Percentiles rank a stretch among this genome's conserved stretches.
Conservation (phyloP, 805 yeast species). For the Ogataea dorogensis region DNA sequence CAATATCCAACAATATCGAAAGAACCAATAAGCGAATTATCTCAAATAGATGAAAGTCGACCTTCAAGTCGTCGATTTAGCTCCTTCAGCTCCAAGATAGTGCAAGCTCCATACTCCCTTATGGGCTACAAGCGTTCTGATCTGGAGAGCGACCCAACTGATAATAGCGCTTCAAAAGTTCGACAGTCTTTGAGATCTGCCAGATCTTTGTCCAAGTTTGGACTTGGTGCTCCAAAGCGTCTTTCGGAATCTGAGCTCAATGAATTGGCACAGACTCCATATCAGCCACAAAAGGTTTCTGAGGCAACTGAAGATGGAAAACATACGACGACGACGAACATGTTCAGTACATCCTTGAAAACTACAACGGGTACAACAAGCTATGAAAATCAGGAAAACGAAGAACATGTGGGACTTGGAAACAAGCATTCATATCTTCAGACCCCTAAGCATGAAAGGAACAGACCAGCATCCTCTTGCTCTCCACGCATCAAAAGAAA, state of each 20-base stretch:
- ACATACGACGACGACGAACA: slow-evolving; percentile 19
- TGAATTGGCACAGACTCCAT: slow-evolving; percentile 13
- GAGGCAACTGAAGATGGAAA: slow-evolving; percentile 16
- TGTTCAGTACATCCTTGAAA: slow-evolving; percentile 19
- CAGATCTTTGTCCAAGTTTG: slow-evolving; percentile 32
- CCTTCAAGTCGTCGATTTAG: slow-evolving; percentile 23
- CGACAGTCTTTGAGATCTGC: slow-evolving; percentile 15
- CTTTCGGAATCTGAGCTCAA: slow-evolving; percentile 32
- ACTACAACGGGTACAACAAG: slow-evolving; percentile 18
- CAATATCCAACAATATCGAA: background rate
- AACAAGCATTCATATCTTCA: slow-evolving; percentile 18
- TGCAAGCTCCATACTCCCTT: slow-evolving; percentile 8
- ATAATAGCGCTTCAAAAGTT: slow-evolving; percentile 13
- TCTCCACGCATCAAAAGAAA: slow-evolving; percentile 27
- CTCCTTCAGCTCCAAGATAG: slow-evolving; percentile 9
- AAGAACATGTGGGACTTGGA: slow-evolving; percentile 6
- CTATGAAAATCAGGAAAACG: slow-evolving; percentile 5
- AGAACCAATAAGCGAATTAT: slow-evolving; percentile 5
- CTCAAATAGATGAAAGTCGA: slow-evolving; percentile 13
- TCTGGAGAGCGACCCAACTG: slow-evolving; percentile 6
- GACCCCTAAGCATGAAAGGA: slow-evolving; percentile 20
- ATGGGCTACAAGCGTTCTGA: slow-evolving; percentile 7
- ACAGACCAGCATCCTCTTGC: slow-evolving; percentile 11
- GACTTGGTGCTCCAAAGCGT: slow-evolving; percentile 52
- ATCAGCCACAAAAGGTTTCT: slow-evolving; percentile 3